Percentiles rank a stretch among this genome's conserved stretches.
These are phyloP conservation scores for Saccharomycopsis sp. DNA, from an alignment of 805 yeast genomes.

Conservation along the genomic window DNA sequence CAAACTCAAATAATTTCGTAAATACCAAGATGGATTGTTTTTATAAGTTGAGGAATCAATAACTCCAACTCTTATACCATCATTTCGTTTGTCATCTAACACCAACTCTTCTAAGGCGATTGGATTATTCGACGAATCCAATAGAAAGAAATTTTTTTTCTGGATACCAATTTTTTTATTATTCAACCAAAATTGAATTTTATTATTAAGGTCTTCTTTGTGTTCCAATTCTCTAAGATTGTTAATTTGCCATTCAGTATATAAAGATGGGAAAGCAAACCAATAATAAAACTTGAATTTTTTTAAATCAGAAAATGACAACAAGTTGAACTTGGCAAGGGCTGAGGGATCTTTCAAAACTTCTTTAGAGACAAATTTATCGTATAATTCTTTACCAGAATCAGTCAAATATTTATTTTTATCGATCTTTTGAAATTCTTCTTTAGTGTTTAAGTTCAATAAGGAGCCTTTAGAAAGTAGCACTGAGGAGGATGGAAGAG, in stretches of 20 bases:
- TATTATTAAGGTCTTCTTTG: conserved; percentile 6
- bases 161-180: conserved; percentile 13
- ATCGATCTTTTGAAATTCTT: conserved; percentile 65
- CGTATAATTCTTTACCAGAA: conserved; percentile 26
- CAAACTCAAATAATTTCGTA: conserved; percentile 48
- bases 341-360: conserved; percentile 31
- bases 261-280: conserved; percentile 69
- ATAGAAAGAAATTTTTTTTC: conserved; percentile 24
- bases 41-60: conserved; percentile 30
- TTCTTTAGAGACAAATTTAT: conserved; percentile 25
- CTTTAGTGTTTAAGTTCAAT: conserved; percentile 69
- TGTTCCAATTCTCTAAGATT: not conserved
- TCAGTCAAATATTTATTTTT: conserved; percentile 47
- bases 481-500: conserved; percentile 19
- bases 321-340: conserved; percentile 35
- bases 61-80: conserved; percentile 25
- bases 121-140: conserved; percentile 18
- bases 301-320: conserved; percentile 82
- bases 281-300: conserved; percentile 84
- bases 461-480: conserved; percentile 31
- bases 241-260: conserved; percentile 36
- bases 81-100: conserved; percentile 16
- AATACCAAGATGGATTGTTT: conserved; percentile 37
- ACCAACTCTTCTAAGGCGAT: conserved; percentile 18
- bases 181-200: conserved; percentile 18